Conservation (phyloP, 2,329 filamentous ascomycete genomes). For the Diaporthe capsici region DNA sequence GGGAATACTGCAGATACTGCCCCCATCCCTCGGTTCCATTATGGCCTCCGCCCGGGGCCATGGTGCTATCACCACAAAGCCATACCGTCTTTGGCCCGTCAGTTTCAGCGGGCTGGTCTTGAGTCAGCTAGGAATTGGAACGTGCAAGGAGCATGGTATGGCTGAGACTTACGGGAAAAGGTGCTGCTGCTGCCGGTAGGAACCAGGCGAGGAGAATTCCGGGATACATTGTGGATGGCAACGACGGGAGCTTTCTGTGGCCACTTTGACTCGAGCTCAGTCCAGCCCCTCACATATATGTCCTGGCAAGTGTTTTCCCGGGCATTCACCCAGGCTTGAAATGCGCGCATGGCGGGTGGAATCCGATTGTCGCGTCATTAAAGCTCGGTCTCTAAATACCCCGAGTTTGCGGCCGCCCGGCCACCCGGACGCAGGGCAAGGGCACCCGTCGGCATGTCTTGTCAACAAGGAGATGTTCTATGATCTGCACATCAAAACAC, state of each 20-base stretch:
- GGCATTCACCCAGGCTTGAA: not conserved
- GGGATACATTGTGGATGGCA: not conserved
- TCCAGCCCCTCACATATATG: not conserved
- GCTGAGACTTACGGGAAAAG: not conserved
- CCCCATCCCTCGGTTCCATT: constrained; percentile 43
- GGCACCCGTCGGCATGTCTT: not conserved
- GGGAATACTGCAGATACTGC: constrained; percentile 42
- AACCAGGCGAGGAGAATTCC: not conserved
- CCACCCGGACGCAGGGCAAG: not conserved
- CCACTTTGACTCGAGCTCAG: not conserved
- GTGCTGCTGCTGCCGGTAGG: not conserved
- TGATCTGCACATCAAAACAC: not conserved
- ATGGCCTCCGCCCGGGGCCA: constrained; percentile 40
- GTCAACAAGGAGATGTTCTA: not conserved
- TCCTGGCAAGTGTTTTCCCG: not conserved
- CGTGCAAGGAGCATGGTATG: too few species aligned
- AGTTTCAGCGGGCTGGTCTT: not conserved
- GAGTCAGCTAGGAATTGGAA: not conserved
- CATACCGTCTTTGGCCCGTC: constrained; percentile 22
- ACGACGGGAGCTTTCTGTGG: too few species aligned
- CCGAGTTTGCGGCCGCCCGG: not conserved
- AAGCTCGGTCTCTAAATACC: constrained; percentile 10
- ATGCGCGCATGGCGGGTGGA: not conserved
- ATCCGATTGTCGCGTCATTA: not conserved
- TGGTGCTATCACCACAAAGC: constrained; percentile 43